These are phyloP conservation scores for Coemansia sp. DNA, from an alignment of 192 early-diverging fungal species.

Conservation along the genomic window DNA sequence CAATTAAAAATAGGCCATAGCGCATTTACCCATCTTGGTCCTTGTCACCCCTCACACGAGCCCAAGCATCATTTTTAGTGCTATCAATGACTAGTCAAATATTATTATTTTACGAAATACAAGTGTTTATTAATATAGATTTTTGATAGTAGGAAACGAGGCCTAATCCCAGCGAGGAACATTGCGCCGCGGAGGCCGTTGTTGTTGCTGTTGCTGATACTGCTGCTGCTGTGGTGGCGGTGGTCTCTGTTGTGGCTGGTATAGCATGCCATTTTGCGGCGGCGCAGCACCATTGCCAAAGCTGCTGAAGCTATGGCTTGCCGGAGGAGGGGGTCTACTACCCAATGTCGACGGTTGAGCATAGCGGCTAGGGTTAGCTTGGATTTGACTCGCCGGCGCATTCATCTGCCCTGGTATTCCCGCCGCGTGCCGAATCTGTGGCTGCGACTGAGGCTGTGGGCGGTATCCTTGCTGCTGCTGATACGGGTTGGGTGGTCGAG, in stretches of 20 bases:
- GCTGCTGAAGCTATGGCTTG: constrained; percentile 1
- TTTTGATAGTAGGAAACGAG: not conserved
- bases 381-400: not conserved
- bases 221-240: constrained; percentile 1
- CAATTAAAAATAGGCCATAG: too few species aligned
- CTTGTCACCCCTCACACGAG: too few species aligned
- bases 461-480: not conserved
- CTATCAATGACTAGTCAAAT: too few species aligned
- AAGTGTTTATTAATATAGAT: too few species aligned
- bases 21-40: too few species aligned
- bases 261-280: not conserved
- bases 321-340: not conserved
- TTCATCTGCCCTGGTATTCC: too few species aligned
- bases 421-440: too few species aligned
- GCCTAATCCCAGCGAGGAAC: constrained; percentile 33
- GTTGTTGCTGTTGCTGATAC: not conserved
- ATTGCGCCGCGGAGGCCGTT: constrained; percentile 14
- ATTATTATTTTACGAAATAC: too few species aligned
- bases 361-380: not conserved
- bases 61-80: too few species aligned
- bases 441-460: not conserved
- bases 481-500: too few species aligned
- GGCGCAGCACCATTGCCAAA: not conserved
- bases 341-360: not conserved
- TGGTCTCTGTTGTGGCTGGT: not conserved